Conservation (phyloP, 2,329 filamentous ascomycete species). For the Septoria linicola region DNA sequence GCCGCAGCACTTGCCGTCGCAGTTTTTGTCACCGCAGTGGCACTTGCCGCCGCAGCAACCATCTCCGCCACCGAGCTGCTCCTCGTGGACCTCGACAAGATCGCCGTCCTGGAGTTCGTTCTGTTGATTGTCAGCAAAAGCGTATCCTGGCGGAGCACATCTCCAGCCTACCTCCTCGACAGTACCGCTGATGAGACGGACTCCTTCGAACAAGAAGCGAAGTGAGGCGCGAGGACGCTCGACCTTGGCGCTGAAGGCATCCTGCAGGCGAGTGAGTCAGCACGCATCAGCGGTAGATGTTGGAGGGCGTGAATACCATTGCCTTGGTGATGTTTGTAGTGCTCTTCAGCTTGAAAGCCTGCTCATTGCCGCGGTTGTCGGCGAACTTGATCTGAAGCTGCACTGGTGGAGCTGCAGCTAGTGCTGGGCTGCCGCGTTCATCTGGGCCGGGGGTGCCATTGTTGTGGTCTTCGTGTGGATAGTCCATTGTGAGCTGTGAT, state of each 20-base stretch:
- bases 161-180: constrained; percentile 26
- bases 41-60: constrained; percentile 5
- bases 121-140: constrained; percentile 12
- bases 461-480: not conserved
- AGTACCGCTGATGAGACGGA: constrained; percentile 24
- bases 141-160: not conserved
- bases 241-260: constrained; percentile 21
- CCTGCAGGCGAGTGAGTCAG: constrained; percentile 1
- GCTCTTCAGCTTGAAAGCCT: constrained; percentile 30
- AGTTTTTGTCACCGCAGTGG: constrained; percentile 8
- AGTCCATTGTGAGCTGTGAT: not conserved
- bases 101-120: constrained; percentile 29
- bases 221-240: constrained; percentile 14
- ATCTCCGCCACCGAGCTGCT: constrained; percentile 27
- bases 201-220: constrained; percentile 31
- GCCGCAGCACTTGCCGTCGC: constrained; percentile 12
- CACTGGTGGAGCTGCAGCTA: not conserved
- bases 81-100: constrained; percentile 26
- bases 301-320: constrained; percentile 19
- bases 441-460: not conserved
- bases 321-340: constrained; percentile 29
- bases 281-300: not conserved
- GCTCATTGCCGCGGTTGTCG: constrained; percentile 21
- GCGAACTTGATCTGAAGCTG: constrained; percentile 24
- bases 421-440: not conserved